Conservation (phyloP, 257 asterid genomes). For the Jacaranda copaia region DNA sequence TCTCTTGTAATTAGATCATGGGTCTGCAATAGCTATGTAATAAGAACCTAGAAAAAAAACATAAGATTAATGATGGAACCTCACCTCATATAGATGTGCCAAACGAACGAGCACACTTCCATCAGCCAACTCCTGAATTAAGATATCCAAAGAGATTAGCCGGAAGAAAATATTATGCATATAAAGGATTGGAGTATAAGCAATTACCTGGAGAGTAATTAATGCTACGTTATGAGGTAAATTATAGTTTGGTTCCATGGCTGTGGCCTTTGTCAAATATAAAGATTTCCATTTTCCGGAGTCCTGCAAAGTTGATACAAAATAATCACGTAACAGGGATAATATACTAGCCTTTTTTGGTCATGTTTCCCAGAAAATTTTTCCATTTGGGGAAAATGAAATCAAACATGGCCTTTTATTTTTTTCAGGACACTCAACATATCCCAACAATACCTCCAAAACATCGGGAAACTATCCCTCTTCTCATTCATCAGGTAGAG, state of each 20-base stretch:
- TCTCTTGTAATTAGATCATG: background rate
- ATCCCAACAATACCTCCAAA: no score
- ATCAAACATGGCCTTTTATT: no score
- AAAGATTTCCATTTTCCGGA: slow-evolving; percentile 68
- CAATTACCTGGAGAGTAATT: slow-evolving; percentile 79
- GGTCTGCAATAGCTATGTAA: slow-evolving; percentile 1
- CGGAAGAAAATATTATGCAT: slow-evolving; percentile 15
- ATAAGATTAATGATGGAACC: background rate
- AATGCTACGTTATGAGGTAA: slow-evolving; percentile 79
- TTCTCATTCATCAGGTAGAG: no score
- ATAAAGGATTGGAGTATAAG: background rate
- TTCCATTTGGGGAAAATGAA: no score
- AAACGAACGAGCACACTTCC: slow-evolving; percentile 76
- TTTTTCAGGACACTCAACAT: no score
- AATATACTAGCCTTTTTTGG: no score
- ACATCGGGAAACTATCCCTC: no score
- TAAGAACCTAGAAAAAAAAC: background rate
- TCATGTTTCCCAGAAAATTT: no score
- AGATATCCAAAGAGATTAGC: slow-evolving; percentile 33
- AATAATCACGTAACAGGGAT: slow-evolving; percentile 22
- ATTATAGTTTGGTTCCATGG: slow-evolving; percentile 71
- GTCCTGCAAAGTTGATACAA: slow-evolving; percentile 51
- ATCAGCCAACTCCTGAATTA: slow-evolving; percentile 64
- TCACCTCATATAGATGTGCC: slow-evolving; percentile 89
- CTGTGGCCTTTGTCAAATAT: slow-evolving; percentile 47